Conservation (phyloP, 495 filamentous ascomycete genomes). For the Xylaria acuta region DNA sequence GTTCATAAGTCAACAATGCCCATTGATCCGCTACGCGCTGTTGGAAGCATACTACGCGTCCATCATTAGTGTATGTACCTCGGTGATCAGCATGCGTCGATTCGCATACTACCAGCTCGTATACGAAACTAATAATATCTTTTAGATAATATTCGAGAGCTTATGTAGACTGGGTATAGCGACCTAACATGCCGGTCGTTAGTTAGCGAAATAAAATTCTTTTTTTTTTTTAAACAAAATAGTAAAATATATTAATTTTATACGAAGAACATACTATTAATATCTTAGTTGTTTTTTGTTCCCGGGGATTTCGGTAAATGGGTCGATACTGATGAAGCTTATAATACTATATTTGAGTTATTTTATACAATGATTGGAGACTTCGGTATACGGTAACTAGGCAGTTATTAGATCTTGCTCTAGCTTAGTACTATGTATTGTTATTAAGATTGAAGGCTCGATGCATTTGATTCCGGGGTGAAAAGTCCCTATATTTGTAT, state of each 20-base stretch:
- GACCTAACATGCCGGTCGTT: not conserved
- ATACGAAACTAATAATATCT: not conserved
- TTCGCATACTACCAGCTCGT: too few relatives aligned
- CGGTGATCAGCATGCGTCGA: not conserved
- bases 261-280: not conserved
- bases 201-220: not conserved
- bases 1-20: not conserved
- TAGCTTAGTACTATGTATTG: not conserved
- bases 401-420: not conserved
- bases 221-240: not conserved
- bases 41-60: not conserved
- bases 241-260: not conserved
- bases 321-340: not conserved
- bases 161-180: too few relatives aligned
- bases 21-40: not conserved
- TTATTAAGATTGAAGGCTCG: not conserved
- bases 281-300: not conserved
- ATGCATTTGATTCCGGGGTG: not conserved
- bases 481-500: not conserved
- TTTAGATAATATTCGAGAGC: not conserved
- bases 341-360: not conserved
- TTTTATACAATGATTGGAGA: not conserved
- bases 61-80: not conserved
- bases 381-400: not conserved
- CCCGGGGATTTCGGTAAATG: not conserved